These are phyloP conservation scores for Endoconidiophora laricicola DNA, from an alignment of 2,329 filamentous ascomycete species.

Conservation along the genomic window DNA sequence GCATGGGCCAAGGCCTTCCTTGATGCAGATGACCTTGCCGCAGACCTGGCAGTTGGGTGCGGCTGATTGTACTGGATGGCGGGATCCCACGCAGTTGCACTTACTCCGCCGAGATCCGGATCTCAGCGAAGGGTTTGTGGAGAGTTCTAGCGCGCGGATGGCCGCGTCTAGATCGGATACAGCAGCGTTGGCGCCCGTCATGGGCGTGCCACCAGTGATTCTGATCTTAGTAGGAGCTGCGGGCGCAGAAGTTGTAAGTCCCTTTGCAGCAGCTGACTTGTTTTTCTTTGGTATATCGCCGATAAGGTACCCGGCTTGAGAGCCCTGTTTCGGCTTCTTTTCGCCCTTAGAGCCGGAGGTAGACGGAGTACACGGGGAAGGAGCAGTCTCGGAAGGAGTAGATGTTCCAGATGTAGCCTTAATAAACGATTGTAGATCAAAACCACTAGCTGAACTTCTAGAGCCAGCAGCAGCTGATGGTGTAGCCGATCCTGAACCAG, in stretches of 20 bases:
- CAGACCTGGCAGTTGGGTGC: constrained; percentile 86
- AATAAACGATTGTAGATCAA: constrained; percentile 4
- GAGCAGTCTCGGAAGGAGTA: constrained; percentile 9
- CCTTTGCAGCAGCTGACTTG: constrained; percentile 35
- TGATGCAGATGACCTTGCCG: constrained; percentile 88
- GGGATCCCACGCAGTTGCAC: constrained; percentile 76
- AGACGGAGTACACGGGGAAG: constrained; percentile 16
- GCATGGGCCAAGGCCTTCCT: constrained; percentile 85
- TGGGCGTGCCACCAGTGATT: constrained; percentile 60
- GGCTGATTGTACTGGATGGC: constrained; percentile 76
- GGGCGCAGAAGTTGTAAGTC: neutral
- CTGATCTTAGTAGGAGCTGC: constrained; percentile 43
- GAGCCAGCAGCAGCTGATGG: neutral
- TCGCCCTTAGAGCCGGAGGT: constrained; percentile 27
- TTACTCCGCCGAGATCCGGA: constrained; percentile 40
- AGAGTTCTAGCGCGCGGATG: constrained; percentile 78
- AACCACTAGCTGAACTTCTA: neutral
- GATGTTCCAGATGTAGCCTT: constrained; percentile 1
- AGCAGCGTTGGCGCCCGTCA: constrained; percentile 64
- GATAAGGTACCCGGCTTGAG: constrained; percentile 62
- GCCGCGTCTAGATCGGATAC: constrained; percentile 60
- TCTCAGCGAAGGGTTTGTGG: constrained; percentile 62
- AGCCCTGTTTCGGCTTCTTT: constrained; percentile 40
- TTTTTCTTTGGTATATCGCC: constrained; percentile 49
- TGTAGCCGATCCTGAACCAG: neutral